Base-by-base conservation (phyloP, 805 yeast genomes). In the Candida easanensis region DNA sequence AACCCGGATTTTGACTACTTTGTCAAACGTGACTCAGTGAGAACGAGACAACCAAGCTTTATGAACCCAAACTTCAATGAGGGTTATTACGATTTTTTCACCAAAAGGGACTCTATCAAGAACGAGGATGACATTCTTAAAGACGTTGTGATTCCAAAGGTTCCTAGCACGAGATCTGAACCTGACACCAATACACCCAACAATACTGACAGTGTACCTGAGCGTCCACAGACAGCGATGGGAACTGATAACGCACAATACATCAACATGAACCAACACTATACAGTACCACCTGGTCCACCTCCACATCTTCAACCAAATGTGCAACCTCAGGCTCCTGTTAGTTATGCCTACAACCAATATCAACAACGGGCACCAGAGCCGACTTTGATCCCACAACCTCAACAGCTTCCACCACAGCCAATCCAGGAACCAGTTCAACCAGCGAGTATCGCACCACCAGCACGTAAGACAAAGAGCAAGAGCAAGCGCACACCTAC, bases 61-160 rank as follows among this genome's bases (percentile, higher is more conserved):
- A 35, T 54, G n/a, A 56, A 53, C 15, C 41, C 51, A 21, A 44
- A 48, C 33, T 40, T 47, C n/a, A 52, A 53, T 27, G 62, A 57
- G 31, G 45, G 53, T 1, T 52, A 58, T 30, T 56, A 55, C 42
- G 62, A 58, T 27, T 46, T 57, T 33, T 58, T 58, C 33, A 43
- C 58, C 2, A 58, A 56, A 33, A 54, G 60, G 40, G 62, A 58
- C 43, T 58, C 62, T 2, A 45, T 58, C 8, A 58, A 58, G 39
- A 48, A 50, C 21, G 50, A 46, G 21, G 53, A 46, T n/a, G 50
- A 49, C 8, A 22, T 38, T 30, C 36, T 39, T 45, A 48, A 45
- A 22, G 49, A 44, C 13, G 43, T 33, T 15, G 26, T 41, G 16
- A 36, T 52, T n/a, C 39, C 31, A 41, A 42, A 42, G 44, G 56